Base-by-base conservation (phyloP, 192 early-diverging fungal genomes). In the Coemansia sp. region DNA sequence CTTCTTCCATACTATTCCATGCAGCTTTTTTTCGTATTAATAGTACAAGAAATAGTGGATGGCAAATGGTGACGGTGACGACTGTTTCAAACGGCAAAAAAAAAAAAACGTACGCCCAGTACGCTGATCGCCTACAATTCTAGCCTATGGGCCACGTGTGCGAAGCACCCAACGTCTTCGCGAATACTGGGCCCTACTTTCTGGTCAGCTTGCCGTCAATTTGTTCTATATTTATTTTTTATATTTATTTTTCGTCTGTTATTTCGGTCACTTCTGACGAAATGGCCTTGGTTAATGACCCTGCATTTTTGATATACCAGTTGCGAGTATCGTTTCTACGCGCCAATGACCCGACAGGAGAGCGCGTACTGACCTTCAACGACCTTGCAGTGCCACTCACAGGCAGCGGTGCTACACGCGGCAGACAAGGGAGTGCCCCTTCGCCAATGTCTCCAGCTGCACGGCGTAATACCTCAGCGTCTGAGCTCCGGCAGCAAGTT, bases 281-380 rank as follows among this genome's bases (percentile, higher is more conserved):
- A 71, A 92, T 92, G 90, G 86, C 90, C 37, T 74, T 92, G 37
- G 74, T 88, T 20, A 86, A 86, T 41, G 90, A 92, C 83, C 85
- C 89, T 20, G 78, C 85, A 5, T 93, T 87, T 75, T 78, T 93
- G 24, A 86, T 93, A 62, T 89, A 93, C 70, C 86, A 87, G 69
- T 84, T 91, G 49, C 87, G 91, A n/a, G 83, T 93, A 11, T 86
- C 89, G 61, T 90, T 90, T 70, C 71, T 93, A 45, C 86, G 87
- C 18, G 75, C 90, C 13, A 90, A 90, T 70, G 92, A 93, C 72
- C 85, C 88, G 11, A 80, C 82, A 4, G 90, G 86, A 3, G 88
- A 88, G 64, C 89, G 90, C n/a, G 80, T 93, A 45, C 85, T 93
- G 67, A 86, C 88, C 2, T 92, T 93, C 56, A 70, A 69, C 53